A percentile compares a stretch with the other conserved stretches of the same genome.
Conservation (phyloP, 148 eudicot species). For the Camellia sinensis region DNA sequence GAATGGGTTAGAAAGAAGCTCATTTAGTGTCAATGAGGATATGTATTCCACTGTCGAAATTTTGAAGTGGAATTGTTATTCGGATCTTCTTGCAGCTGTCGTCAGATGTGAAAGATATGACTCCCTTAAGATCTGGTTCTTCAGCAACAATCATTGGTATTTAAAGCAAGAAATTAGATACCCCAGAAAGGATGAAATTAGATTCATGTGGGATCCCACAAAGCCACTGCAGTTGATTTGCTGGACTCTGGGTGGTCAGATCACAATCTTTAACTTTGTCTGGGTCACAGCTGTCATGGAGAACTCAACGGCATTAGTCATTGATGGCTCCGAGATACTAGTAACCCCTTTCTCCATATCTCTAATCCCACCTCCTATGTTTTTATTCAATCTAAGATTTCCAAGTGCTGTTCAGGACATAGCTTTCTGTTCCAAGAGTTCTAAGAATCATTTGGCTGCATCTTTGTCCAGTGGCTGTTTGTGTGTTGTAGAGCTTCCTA, state of each 20-base stretch:
- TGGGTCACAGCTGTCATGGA: constrained; percentile 80
- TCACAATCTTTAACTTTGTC: constrained; percentile 60
- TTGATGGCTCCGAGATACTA: constrained; percentile 70
- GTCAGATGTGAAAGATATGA: constrained; percentile 61
- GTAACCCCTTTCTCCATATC: constrained; percentile 77
- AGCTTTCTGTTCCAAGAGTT: constrained; percentile 59
- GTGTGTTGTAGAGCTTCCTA: constrained; percentile 76
- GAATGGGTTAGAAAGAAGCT: constrained; percentile 92
- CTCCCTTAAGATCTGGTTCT: constrained; percentile 75
- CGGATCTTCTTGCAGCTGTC: constrained; percentile 74
- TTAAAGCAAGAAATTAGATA: constrained; percentile 85
- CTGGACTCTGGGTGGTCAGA: constrained; percentile 79
- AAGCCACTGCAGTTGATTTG: constrained; percentile 73
- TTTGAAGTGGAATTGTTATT: constrained; percentile 81
- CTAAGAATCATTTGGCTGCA: constrained; percentile 62
- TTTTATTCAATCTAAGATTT: constrained; percentile 61
- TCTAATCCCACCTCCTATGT: constrained; percentile 93
- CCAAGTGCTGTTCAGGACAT: constrained; percentile 67
- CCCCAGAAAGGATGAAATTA: constrained; percentile 51
- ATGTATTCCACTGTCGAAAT: constrained; percentile 45
- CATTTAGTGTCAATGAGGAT: constrained; percentile 62
- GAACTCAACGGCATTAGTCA: constrained; percentile 78
- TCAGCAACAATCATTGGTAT: constrained; percentile 95
- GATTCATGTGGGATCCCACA: constrained; percentile 81
- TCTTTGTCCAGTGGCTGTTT: constrained; percentile 73